Base-by-base conservation (phyloP, 2,329 filamentous ascomycete species). In the Paraphoma chrysanthemicola region DNA sequence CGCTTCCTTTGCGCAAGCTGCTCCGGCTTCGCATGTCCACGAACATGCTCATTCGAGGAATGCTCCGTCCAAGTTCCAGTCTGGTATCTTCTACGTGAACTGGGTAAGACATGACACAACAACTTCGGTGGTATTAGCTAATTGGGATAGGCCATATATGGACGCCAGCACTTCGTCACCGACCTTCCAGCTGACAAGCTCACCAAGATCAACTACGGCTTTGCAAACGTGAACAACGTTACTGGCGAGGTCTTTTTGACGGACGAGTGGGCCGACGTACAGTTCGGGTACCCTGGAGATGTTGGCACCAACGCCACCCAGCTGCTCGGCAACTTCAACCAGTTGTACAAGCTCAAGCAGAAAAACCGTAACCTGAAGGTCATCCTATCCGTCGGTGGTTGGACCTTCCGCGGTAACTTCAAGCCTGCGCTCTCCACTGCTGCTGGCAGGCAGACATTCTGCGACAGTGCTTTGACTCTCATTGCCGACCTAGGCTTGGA, bases 161-260 rank as follows among this genome's bases (percentile, higher is more conserved):
- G 81, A 45, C 88, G 93, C 54, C 89, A 93, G 66, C 89, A 94
- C 73, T 85, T 88, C 17, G 92, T 93, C 0, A 91, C 95, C 70
- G 88, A 97, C 73, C 84, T 98, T 2, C 91, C 91, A 0, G 86
- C 84, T 5, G 86, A 93, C 53, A 90, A 92, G 53, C 85, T 97
- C 47, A 97, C 93, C 0, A 94, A 97, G 71, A 78, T 97, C 11
- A 86, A 97, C 18, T 97, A 97, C 68, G 85, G 92, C 14, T 97
- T 97, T 78, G 93, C 92, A 72, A 96, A 97, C 73, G 85, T 97
- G 49, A 85, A 87, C 4, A 91, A 94, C 8, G 86, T 83, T 4
- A 87, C 84, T 23, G 93, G 93, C 49, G 91, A 96, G 77, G 92
- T 76, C 46, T 53, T 63, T 31, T 61, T 71, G 39, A 57, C 59